Evolutionary conservation across 2,329 filamentous ascomycete species (phyloP).

Genomic region (Fusarium euwallaceae): DNA sequence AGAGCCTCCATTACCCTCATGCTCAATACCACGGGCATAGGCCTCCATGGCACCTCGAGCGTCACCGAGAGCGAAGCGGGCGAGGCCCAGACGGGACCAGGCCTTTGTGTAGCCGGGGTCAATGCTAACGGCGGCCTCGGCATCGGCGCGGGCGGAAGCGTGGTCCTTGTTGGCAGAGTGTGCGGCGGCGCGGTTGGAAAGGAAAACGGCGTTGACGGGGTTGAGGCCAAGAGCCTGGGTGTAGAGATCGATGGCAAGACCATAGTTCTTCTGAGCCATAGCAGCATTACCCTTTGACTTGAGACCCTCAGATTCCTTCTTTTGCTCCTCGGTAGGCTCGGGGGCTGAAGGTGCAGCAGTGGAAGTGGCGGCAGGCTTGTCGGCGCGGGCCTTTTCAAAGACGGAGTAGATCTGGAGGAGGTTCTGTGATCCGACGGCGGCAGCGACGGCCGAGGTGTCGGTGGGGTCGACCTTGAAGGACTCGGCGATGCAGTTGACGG

Average conservation of each 20-base stretch:
- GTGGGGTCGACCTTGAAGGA: constrained; percentile 94
- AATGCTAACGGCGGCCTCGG: constrained; percentile 87
- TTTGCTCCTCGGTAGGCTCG: constrained; percentile 66
- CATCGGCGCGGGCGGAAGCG: constrained; percentile 85
- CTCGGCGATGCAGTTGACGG: constrained; percentile 93
- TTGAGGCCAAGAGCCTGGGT: constrained; percentile 85
- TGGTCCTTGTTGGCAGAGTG: constrained; percentile 89
- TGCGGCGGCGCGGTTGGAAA: constrained; percentile 96
- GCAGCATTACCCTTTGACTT: constrained; percentile 94
- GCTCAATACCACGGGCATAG: constrained; percentile 91
- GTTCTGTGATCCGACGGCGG: constrained; percentile 87
- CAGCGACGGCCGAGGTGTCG: constrained; percentile 77
- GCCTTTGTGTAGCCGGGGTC: constrained; percentile 97
- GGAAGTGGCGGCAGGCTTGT: constrained; percentile 57
- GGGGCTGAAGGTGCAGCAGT: constrained; percentile 39
- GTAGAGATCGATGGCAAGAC: constrained; percentile 85
- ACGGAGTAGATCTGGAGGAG: constrained; percentile 93
- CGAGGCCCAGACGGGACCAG: constrained; percentile 93
- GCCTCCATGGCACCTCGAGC: constrained; percentile 94
- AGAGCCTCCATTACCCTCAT: constrained; percentile 92
- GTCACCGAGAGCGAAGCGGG: constrained; percentile 91
- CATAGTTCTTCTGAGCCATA: constrained; percentile 95
- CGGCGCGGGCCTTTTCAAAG: constrained; percentile 84
- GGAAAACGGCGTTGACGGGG: constrained; percentile 93
- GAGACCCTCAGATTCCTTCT: constrained; percentile 86